A percentile compares a stretch with the other conserved stretches of the same genome.
Conservation (phyloP, 345 rosid genomes). For the Eutrema yunnanense region DNA sequence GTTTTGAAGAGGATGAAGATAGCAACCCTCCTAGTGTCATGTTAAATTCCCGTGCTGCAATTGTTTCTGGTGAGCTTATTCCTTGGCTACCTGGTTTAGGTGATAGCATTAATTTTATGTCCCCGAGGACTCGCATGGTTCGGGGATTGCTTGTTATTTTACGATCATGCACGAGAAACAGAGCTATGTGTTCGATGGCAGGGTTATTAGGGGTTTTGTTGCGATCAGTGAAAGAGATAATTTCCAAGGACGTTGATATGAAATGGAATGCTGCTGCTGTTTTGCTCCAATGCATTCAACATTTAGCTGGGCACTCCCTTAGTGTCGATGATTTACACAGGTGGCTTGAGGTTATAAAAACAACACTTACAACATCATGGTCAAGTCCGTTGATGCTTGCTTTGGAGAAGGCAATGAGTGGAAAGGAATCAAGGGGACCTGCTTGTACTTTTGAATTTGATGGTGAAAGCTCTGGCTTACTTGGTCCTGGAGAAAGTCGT, state of each 20-base stretch:
- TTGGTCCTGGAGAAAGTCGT: slow-evolving; percentile 98
- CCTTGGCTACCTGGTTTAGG: slow-evolving; percentile 81
- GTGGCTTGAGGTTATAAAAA: slow-evolving; percentile 73
- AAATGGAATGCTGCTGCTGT: slow-evolving; percentile 79
- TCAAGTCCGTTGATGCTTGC: slow-evolving; percentile 68
- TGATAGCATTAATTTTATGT: slow-evolving; percentile 66
- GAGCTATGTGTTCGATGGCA: slow-evolving; percentile 97
- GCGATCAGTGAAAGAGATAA: slow-evolving; percentile 76
- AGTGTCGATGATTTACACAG: slow-evolving; percentile 72
- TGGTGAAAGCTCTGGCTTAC: slow-evolving; percentile 99
- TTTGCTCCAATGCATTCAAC: slow-evolving; percentile 77
- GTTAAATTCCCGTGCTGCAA: slow-evolving; percentile 96
- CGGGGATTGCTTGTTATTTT: slow-evolving; percentile 90
- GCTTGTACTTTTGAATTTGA: slow-evolving; percentile 92
- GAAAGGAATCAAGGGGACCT: slow-evolving; percentile 96
- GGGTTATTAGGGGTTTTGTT: slow-evolving; percentile 84
- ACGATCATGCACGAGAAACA: slow-evolving; percentile 96
- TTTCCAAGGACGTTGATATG: slow-evolving; percentile 54
- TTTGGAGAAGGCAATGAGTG: slow-evolving; percentile 84
- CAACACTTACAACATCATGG: slow-evolving; percentile 59
- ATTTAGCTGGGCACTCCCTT: slow-evolving; percentile 88
- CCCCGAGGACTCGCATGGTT: slow-evolving; percentile 90
- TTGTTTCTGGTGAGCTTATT: slow-evolving; percentile 91
- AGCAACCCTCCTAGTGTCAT: slow-evolving; percentile 97
- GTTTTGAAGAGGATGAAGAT: slow-evolving; percentile 95